phyloP scores from a whole-genome alignment of 208 protist species.

The Trypanosoma lewisi region DNA sequence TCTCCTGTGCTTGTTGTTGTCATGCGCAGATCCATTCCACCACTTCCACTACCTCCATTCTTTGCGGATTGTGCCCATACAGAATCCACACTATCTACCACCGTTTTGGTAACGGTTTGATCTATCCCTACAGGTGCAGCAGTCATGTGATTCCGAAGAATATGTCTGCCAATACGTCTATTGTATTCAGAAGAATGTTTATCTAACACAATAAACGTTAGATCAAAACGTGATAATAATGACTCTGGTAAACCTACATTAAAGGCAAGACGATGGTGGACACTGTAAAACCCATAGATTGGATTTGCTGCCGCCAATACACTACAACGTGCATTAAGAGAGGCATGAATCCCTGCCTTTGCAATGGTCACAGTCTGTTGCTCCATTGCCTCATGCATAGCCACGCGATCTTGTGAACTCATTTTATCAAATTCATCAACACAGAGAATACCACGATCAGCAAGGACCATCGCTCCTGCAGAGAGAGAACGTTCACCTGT shows the following conservation, averaged over 20 bases:
- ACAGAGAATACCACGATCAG: slow-evolving; percentile 98
- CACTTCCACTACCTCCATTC: slow-evolving; percentile 7
- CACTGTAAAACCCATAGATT: slow-evolving; percentile 98
- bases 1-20: slow-evolving; percentile 82
- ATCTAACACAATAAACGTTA: slow-evolving; percentile 99
- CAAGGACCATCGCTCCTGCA: slow-evolving; percentile 99
- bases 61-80: slow-evolving; percentile 31
- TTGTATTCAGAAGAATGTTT: slow-evolving; percentile 90
- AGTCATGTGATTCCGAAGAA: slow-evolving; percentile 95
- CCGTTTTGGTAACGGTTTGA: slow-evolving; percentile 53
- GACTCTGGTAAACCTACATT: slow-evolving; percentile 99
- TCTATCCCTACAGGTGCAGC: slow-evolving; percentile 57
- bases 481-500: slow-evolving; percentile 96
- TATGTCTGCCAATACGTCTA: slow-evolving; percentile 93
- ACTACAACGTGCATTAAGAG: slow-evolving; percentile 98
- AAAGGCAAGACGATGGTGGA: slow-evolving; percentile 83
- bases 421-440: slow-evolving; percentile 99
- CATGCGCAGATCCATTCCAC: slow-evolving; percentile 62
- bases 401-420: slow-evolving; percentile 94
- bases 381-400: slow-evolving; percentile 99
- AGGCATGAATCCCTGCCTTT: slow-evolving; percentile 99
- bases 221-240: slow-evolving; percentile 99
- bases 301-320: slow-evolving; percentile 99
- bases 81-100: slow-evolving; percentile 65
- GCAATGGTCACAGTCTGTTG: slow-evolving; percentile 99